phyloP scores from a whole-genome alignment of 768 basidiomycete genomes.

The Tricholoma bakamatsutake region DNA sequence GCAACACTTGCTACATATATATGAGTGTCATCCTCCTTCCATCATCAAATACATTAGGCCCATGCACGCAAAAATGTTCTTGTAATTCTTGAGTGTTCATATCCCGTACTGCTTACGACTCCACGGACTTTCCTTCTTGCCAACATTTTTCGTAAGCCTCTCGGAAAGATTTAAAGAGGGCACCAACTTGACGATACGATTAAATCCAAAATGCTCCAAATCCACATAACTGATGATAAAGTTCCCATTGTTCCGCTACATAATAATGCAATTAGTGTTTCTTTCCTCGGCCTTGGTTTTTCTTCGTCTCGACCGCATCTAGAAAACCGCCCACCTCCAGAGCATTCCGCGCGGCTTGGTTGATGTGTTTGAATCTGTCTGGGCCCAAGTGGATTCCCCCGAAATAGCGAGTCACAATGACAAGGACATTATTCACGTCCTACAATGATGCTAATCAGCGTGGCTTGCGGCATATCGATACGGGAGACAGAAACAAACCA shows the following conservation, averaged over 20 bases:
- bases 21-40: too few relatives aligned
- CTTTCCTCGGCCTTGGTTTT: slow-evolving; percentile 23
- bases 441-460: slow-evolving; percentile 19
- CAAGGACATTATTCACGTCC: slow-evolving; percentile 81
- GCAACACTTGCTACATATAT: too few relatives aligned
- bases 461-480: not conserved
- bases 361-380: slow-evolving; percentile 90
- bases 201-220: too few relatives aligned
- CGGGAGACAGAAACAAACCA: slow-evolving; percentile 40
- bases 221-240: not conserved
- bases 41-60: too few relatives aligned
- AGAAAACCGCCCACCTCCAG: slow-evolving; percentile 86
- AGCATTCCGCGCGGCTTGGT: slow-evolving; percentile 90
- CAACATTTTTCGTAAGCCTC: too few relatives aligned
- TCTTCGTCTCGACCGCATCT: slow-evolving; percentile 37
- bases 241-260: not conserved
- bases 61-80: too few relatives aligned
- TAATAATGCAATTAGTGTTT: slow-evolving; percentile 9
- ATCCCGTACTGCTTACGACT: too few relatives aligned
- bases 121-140: too few relatives aligned
- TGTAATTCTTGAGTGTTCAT: too few relatives aligned
- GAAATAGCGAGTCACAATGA: slow-evolving; percentile 91
- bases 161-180: too few relatives aligned
- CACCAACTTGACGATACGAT: too few relatives aligned
- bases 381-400: slow-evolving; percentile 90